Base-by-base conservation (phyloP, 163 green algal species). In the Chlorella variabilis region DNA sequence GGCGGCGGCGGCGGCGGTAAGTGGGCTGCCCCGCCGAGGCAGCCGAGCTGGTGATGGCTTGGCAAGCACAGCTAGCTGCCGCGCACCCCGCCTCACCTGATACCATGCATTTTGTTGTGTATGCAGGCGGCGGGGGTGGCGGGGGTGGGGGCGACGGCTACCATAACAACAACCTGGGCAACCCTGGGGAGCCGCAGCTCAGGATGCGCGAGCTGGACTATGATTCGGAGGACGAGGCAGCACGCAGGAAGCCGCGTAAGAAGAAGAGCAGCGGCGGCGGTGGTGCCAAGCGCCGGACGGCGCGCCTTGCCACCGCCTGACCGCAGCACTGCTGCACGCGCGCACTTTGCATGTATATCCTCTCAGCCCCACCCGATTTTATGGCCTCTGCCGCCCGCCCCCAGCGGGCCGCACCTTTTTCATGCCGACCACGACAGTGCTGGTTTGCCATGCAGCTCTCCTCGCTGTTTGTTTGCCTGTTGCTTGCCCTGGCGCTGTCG, bases 1-100 rank as follows among this genome's bases (percentile, higher is more conserved):
- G 83, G 83, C 48, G 83, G 83, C 41, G 77, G 77, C 49, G 83
- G 83, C 27, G 76, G 83, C 21, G 82, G 79, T 66, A 51, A 76
- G 68, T 62, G 20, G 15, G 54, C 54, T 62, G 54, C 54, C 21
- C 7, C 56, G n/a, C n/a, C n/a, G 45, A 54, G 45, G 45, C 45
- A 15, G 45, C 45, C 11, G n/a, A n/a, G n/a, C 11, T 54, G 45
- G 45, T 54, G 45, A 15, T 15, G 45, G 45, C 45, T n/a, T n/a
- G 45, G 45, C 15, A 54, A 54, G 45, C 45, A 23, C 45, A 23
- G 45, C 11, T 54, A 54, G 45, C 45, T 23, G 15, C 45, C 45
- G 45, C 15, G 15, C 15, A 54, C 45, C 45, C 15, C 45, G 45
- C 25, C 25, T 62, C 23, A 63, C 15, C 23, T 29, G 20, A 63